phyloP scores from a whole-genome alignment of 2,329 filamentous ascomycete genomes.

The Metarhizium album region DNA sequence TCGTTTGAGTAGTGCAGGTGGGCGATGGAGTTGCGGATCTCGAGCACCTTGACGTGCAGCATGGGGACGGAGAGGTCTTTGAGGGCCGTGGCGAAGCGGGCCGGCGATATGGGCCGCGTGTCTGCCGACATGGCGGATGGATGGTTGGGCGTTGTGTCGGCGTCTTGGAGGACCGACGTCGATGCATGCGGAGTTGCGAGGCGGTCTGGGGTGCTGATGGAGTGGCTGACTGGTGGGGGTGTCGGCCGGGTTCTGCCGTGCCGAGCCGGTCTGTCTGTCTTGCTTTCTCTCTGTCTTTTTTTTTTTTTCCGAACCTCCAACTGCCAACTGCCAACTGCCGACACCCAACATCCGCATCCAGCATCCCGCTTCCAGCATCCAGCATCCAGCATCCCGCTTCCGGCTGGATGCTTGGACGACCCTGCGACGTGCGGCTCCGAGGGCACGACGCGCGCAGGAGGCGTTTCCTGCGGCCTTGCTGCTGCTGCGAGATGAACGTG shows the following conservation, averaged over 20 bases:
- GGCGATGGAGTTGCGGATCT: conserved; percentile 63
- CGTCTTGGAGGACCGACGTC: background rate
- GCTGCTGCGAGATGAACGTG: conserved; percentile 9
- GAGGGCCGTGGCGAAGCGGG: conserved; percentile 57
- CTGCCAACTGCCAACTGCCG: no score
- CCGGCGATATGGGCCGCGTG: conserved; percentile 47
- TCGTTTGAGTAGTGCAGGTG: conserved; percentile 66
- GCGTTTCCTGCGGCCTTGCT: background rate
- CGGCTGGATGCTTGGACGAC: background rate
- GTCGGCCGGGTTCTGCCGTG: no score
- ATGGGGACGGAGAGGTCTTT: conserved; percentile 53
- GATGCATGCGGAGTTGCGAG: no score
- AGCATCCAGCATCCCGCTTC: no score
- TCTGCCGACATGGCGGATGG: conserved; percentile 47
- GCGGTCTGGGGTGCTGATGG: background rate
- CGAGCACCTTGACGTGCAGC: conserved; percentile 64
- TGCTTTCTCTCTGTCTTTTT: background rate
- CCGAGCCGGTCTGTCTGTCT: no score
- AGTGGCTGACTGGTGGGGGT: no score
- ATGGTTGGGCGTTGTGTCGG: no score
- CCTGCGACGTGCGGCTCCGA: background rate
- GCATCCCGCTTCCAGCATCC: no score
- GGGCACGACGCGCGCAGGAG: background rate
- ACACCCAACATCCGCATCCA: no score
- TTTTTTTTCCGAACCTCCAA: background rate